A percentile compares a stretch with the other conserved stretches of the same genome.
Conservation (phyloP, 169 alveolate species). For the Cryptosporidium muris region DNA sequence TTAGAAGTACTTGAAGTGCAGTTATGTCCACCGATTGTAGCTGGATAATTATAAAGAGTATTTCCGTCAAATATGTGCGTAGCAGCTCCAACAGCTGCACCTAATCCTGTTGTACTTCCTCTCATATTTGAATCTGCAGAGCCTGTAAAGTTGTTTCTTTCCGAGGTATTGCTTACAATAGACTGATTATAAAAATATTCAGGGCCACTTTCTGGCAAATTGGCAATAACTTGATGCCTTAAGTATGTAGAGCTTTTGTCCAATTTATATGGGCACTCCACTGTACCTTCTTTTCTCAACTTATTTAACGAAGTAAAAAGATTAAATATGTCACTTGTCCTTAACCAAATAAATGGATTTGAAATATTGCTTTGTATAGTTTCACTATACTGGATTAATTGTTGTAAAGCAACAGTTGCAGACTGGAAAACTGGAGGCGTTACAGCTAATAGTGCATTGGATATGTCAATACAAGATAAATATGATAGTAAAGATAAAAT, state of each 20-base stretch:
- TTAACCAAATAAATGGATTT: slow-evolving; percentile 37
- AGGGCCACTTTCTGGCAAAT: slow-evolving; percentile 40
- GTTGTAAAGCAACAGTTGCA: slow-evolving; percentile 33
- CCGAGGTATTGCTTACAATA: background rate
- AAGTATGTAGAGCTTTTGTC: background rate
- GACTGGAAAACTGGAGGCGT: slow-evolving; percentile 65
- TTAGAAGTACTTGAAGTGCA: slow-evolving; percentile 22
- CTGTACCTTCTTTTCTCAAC: background rate
- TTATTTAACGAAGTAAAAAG: slow-evolving; percentile 4
- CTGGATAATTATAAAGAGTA: slow-evolving; percentile 26
- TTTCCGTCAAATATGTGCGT: slow-evolving; percentile 68
- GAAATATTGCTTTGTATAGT: slow-evolving; percentile 14
- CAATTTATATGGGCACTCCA: background rate
- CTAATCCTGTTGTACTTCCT: slow-evolving; percentile 30
- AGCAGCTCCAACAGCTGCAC: slow-evolving; percentile 47
- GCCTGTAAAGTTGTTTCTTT: background rate
- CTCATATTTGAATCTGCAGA: background rate
- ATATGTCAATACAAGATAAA: slow-evolving; percentile 6
- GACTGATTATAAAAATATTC: slow-evolving; percentile 54
- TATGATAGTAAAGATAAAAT: background rate
- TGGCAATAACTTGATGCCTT: slow-evolving; percentile 7
- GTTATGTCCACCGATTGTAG: slow-evolving; percentile 45
- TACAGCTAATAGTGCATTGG: slow-evolving; percentile 13
- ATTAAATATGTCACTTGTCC: slow-evolving; percentile 30
- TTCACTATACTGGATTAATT: slow-evolving; percentile 34